These are phyloP conservation scores for Penicillium malachiteum DNA, from an alignment of 495 filamentous ascomycete species.

Conservation along the genomic window DNA sequence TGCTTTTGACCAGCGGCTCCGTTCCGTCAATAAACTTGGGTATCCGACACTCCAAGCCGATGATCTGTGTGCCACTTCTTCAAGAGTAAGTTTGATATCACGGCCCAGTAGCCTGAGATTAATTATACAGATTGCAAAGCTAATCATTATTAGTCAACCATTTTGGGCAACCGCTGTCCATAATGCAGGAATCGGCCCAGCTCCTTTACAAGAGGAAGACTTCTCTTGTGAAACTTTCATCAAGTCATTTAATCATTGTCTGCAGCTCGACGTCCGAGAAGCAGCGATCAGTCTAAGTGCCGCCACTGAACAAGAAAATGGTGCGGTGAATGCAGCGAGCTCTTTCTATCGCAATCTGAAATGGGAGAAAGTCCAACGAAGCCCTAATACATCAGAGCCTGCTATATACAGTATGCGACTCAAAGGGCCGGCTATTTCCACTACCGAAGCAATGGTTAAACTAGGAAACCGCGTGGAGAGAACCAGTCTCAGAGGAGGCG, in stretches of 20 bases:
- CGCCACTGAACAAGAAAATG: neutral
- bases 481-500: neutral
- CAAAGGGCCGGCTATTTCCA: neutral
- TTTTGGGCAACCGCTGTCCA: neutral
- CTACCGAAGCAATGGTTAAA: neutral
- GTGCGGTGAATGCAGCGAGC: neutral
- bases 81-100: neutral
- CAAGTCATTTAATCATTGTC: neutral
- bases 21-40: neutral
- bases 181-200: neutral
- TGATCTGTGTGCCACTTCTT: conserved; percentile 5
- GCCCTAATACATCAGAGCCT: neutral
- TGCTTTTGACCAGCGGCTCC: neutral
- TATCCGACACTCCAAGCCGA: conserved; percentile 1
- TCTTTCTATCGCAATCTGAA: conserved; percentile 2
- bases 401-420: neutral
- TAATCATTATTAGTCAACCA: neutral
- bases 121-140: neutral
- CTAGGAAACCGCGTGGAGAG: neutral
- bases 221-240: neutral
- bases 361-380: neutral
- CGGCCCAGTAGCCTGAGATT: neutral
- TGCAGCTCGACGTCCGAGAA: neutral
- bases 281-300: neutral
- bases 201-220: neutral